phyloP scores from a whole-genome alignment of 2,329 filamentous ascomycete species.

The Pseudocercospora vitis region DNA sequence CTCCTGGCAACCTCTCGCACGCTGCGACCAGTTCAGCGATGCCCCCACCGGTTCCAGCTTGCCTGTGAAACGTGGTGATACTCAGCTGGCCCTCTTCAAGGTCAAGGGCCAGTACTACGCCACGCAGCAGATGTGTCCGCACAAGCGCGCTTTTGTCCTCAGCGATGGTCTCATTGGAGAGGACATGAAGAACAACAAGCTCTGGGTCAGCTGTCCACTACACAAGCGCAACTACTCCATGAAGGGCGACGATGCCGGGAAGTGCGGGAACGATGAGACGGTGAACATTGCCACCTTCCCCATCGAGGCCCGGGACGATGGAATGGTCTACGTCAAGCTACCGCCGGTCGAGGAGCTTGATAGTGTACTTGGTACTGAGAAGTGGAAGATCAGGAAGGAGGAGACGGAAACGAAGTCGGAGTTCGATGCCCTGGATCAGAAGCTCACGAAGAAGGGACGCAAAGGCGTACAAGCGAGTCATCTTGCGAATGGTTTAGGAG shows the following conservation, averaged over 20 bases:
- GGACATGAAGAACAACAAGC: conserved; percentile 57
- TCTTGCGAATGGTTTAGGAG: conserved; percentile 46
- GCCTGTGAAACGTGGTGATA: conserved; percentile 81
- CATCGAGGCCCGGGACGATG: conserved; percentile 72
- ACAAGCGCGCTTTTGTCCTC: conserved; percentile 87
- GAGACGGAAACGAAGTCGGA: conserved; percentile 51
- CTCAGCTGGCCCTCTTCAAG: conserved; percentile 84
- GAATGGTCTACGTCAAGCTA: conserved; percentile 75
- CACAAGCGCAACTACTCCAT: conserved; percentile 91
- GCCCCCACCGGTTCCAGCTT: conserved; percentile 71
- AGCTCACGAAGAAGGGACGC: conserved; percentile 53
- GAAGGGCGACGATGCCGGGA: conserved; percentile 62
- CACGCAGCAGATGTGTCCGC: conserved; percentile 91
- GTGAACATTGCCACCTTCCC: conserved; percentile 82
- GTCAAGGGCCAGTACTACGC: conserved; percentile 78
- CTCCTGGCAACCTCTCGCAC: conserved; percentile 78
- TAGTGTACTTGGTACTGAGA: conserved; percentile 70
- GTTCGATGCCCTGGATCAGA: conserved; percentile 59
- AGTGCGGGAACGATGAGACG: conserved; percentile 70
- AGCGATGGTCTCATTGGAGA: conserved; percentile 82
- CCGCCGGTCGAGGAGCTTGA: conserved; percentile 81
- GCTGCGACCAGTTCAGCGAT: conserved; percentile 67
- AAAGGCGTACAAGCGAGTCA: conserved; percentile 51
- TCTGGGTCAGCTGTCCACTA: conserved; percentile 85
- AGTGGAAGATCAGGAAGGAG: conserved; percentile 74